phyloP scores from a whole-genome alignment of 352 stramenopile genomes.

The Stramenopiles sp. region DNA sequence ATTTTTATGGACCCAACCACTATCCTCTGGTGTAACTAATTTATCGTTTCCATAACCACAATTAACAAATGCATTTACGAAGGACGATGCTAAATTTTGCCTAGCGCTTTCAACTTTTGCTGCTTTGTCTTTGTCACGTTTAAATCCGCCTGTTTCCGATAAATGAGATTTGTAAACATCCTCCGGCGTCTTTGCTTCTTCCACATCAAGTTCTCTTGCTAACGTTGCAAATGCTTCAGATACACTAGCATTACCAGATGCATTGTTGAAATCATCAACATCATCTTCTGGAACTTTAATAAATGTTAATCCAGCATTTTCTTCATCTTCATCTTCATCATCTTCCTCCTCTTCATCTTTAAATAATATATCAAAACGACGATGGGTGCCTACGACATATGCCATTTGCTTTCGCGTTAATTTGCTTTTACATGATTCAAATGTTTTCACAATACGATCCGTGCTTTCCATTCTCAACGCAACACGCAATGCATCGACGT shows the following conservation, averaged over 20 bases:
- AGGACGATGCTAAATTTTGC: conserved; percentile 94
- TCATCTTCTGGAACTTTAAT: not conserved
- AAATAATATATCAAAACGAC: conserved; percentile 46
- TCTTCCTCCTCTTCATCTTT: conserved; percentile 68
- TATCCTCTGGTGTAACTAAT: conserved; percentile 38
- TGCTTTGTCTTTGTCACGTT: conserved; percentile 41
- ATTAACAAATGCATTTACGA: conserved; percentile 99
- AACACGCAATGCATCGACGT: conserved; percentile 85
- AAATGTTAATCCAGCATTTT: not conserved
- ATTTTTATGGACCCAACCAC: conserved; percentile 97
- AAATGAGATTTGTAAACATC: conserved; percentile 99
- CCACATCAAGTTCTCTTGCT: conserved; percentile 84
- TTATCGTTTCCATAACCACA: conserved; percentile 92
- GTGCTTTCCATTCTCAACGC: conserved; percentile 70
- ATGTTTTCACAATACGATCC: conserved; percentile 43
- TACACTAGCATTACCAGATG: not conserved
- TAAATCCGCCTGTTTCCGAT: conserved; percentile 69
- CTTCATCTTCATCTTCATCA: conserved; percentile 58
- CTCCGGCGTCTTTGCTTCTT: conserved; percentile 85
- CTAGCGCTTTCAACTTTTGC: conserved; percentile 80
- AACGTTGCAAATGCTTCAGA: conserved; percentile 82
- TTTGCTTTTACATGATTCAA: conserved; percentile 31
- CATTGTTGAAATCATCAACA: not conserved
- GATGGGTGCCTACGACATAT: conserved; percentile 80
- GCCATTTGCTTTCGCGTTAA: conserved; percentile 69